These are phyloP conservation scores for Porcisia hertigi DNA, from an alignment of 208 protist genomes.

Conservation along the genomic window DNA sequence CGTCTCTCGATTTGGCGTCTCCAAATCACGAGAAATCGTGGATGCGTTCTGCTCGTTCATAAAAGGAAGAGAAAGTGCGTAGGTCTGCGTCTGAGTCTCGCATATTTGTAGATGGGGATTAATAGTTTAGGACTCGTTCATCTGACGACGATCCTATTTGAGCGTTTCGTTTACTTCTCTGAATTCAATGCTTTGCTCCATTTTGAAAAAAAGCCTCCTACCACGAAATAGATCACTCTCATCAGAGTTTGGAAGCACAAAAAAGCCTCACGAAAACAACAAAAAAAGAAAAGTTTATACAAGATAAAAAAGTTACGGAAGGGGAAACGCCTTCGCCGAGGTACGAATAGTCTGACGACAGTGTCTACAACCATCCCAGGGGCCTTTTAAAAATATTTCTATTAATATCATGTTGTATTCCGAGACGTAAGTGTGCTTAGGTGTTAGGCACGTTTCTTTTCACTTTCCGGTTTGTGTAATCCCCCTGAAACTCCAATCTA, in stretches of 20 bases:
- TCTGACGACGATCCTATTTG: slow-evolving; percentile 3
- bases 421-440: neutral
- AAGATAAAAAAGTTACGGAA: neutral
- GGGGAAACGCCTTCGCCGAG: neutral
- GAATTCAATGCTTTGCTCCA: neutral
- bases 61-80: slow-evolving; percentile 14
- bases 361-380: slow-evolving; percentile 4
- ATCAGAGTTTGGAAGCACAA: neutral
- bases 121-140: neutral
- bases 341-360: neutral
- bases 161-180: neutral
- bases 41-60: slow-evolving; percentile 61
- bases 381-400: neutral
- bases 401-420: neutral
- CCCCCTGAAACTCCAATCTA: neutral
- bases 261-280: neutral
- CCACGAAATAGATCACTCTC: neutral
- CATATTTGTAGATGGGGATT: neutral
- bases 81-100: neutral
- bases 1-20: slow-evolving; percentile 58
- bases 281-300: neutral
- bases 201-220: slow-evolving; percentile 3
- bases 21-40: slow-evolving; percentile 63
- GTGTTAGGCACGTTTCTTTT: neutral
- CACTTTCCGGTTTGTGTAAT: neutral